phyloP scores from a whole-genome alignment of 1,284 basidiomycete genomes.

The Grifola frondosa region DNA sequence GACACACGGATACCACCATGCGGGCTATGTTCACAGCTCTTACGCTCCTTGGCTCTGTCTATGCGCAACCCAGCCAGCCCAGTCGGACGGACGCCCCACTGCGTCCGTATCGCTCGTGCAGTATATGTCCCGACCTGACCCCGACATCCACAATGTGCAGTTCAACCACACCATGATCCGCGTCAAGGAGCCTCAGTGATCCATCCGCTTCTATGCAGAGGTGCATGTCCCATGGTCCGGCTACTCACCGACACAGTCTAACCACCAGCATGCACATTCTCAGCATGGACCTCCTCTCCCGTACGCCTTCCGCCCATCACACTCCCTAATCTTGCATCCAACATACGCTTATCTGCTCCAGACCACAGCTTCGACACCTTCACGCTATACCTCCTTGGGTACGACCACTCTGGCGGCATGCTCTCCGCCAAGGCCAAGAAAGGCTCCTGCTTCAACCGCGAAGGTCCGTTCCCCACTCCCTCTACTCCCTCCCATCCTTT shows the following conservation, averaged over 20 bases:
- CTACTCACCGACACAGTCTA: neutral
- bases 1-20: too few relatives aligned
- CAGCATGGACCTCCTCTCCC: conserved; percentile 81
- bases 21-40: conserved; percentile 13
- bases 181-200: conserved; percentile 82
- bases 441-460: conserved; percentile 47
- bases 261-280: conserved; percentile 45
- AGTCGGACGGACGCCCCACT: conserved; percentile 24
- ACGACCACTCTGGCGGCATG: conserved; percentile 55
- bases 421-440: conserved; percentile 38
- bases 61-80: conserved; percentile 26
- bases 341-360: conserved; percentile 21
- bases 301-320: conserved; percentile 32
- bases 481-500: conserved; percentile 20
- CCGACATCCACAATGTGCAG: too few relatives aligned
- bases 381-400: conserved; percentile 80
- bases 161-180: conserved; percentile 91
- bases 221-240: conserved; percentile 32
- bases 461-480: conserved; percentile 45
- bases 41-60: conserved; percentile 16
- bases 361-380: conserved; percentile 57
- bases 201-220: conserved; percentile 73
- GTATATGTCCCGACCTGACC: conserved; percentile 34
- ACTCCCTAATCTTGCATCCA: neutral
- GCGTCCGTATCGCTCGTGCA: conserved; percentile 56